These are phyloP conservation scores for Perkinsus marinus DNA, from an alignment of 169 alveolate species.

Conservation along the genomic window DNA sequence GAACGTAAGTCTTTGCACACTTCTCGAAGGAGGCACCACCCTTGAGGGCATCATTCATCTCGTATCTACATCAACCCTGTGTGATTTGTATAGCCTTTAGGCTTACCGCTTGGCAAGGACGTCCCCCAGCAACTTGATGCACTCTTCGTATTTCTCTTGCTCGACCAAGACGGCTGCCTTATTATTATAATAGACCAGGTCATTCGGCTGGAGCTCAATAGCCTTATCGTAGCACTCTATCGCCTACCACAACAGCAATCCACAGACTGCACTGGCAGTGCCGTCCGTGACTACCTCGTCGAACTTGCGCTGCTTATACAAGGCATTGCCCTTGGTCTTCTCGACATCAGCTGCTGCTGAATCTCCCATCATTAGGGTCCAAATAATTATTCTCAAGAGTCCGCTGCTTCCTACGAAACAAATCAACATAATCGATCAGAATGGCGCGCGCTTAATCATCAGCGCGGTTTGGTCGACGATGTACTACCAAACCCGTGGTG, in stretches of 20 bases:
- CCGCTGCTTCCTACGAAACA: not conserved
- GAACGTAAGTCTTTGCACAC: constrained; percentile 54
- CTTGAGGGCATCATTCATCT: not conserved
- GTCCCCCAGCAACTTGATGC: constrained; percentile 73
- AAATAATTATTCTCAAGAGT: not conserved
- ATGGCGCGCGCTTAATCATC: not conserved
- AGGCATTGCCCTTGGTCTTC: constrained; percentile 45
- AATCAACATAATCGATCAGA: not conserved
- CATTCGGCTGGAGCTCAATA: constrained; percentile 43
- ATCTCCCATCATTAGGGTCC: not conserved
- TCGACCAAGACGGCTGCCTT: constrained; percentile 36
- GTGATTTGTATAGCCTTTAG: no score
- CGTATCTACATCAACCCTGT: constrained; percentile 7
- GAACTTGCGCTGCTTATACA: constrained; percentile 50
- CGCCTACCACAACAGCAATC: constrained; percentile 6
- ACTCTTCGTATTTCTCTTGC: constrained; percentile 75
- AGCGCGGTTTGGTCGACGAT: not conserved
- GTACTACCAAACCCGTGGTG: not conserved
- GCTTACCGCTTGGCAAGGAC: constrained; percentile 83
- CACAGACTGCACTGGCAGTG: no score
- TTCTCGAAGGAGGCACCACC: constrained; percentile 28
- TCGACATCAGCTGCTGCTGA: constrained; percentile 19
- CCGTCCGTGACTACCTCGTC: constrained; percentile 33
- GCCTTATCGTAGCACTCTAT: constrained; percentile 55
- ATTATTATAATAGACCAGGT: constrained; percentile 47